Evolutionary conservation across 371 early-diverging fungal genomes (phyloP), one percentile per base, ranked within the genome.

Genomic region (Rhizopus sp.): DNA sequence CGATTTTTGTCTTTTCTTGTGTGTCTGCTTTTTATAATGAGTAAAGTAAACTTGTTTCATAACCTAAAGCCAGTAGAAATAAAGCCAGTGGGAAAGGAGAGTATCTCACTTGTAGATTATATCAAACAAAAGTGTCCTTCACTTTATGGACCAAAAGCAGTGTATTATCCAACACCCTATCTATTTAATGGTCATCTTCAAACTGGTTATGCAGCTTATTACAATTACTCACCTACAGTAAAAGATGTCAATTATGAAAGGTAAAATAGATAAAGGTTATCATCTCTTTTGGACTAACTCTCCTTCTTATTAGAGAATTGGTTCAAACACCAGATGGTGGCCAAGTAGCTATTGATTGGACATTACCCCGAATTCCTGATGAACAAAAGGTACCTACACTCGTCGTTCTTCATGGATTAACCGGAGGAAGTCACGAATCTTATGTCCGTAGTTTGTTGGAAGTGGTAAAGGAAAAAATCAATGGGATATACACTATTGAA

Each of bases 271-370:
- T 12, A 10, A 44, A 10, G 7, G 46, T 12, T 38, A 47, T 23
- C 8, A 23, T 59, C 10, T 59, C 23, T 23, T 23, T 23, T 23
- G 2, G 23, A 23, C 23, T 23, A 23, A 23, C 23, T 23, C 23
- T 23, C 23, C 23, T 2, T 23, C 23, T 73, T 6, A 61, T 55
- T 55, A 81, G 92, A 65, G 87, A 92, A 57, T 69, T 87, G 32
- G 55, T 92, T 17, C 48, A 73, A 16, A 76, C 86, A 6, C 82
- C 88, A 6, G 96, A 97, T 68, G 94, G 94, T 7, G 97, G 96
- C 40, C 82, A 85, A 33, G 66, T 94, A 30, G 85, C 95, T 2
- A 62, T 97, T 33, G 97, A 97, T 75, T 97, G 96, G 96, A 70
- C 82, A 5, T 88, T 87, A 7, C 63, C 46, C 4, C 77, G 77